Conservation (phyloP, 176 grass and related monocot genomes). For the Tillandsia leiboldiana region DNA sequence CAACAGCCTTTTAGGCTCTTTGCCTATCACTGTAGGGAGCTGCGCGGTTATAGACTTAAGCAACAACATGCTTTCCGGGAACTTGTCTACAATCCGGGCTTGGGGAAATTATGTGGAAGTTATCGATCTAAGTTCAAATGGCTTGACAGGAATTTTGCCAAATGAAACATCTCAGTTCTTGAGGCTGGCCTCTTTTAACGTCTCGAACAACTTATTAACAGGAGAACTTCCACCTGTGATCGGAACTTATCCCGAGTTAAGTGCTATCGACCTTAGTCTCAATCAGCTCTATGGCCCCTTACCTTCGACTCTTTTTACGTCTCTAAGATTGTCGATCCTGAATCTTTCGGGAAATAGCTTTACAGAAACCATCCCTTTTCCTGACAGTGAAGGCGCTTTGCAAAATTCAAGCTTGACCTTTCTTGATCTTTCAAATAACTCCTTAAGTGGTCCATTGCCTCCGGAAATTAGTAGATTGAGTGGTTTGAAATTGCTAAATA, state of each 20-base stretch:
- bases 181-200: constrained; percentile 57
- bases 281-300: constrained; percentile 61
- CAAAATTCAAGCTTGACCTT: constrained; percentile 45
- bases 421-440: constrained; percentile 91
- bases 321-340: constrained; percentile 49
- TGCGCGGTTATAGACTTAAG: constrained; percentile 78
- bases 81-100: constrained; percentile 54
- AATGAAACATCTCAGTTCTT: constrained; percentile 83
- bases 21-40: constrained; percentile 78
- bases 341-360: constrained; percentile 79
- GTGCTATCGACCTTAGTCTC: constrained; percentile 60
- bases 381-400: constrained; percentile 22
- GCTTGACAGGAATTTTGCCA: constrained; percentile 66
- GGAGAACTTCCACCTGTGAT: constrained; percentile 56
- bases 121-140: constrained; percentile 72
- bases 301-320: constrained; percentile 48
- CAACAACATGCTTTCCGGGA: constrained; percentile 68
- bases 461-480: constrained; percentile 39
- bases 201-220: constrained; percentile 60
- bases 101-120: constrained; percentile 84
- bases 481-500: constrained; percentile 39
- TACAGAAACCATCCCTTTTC: constrained; percentile 42
- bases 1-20: constrained; percentile 59
- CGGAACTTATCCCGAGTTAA: constrained; percentile 72
- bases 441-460: constrained; percentile 44